phyloP scores from a whole-genome alignment of 331 rosid species.

The Prunus yedoensis region DNA sequence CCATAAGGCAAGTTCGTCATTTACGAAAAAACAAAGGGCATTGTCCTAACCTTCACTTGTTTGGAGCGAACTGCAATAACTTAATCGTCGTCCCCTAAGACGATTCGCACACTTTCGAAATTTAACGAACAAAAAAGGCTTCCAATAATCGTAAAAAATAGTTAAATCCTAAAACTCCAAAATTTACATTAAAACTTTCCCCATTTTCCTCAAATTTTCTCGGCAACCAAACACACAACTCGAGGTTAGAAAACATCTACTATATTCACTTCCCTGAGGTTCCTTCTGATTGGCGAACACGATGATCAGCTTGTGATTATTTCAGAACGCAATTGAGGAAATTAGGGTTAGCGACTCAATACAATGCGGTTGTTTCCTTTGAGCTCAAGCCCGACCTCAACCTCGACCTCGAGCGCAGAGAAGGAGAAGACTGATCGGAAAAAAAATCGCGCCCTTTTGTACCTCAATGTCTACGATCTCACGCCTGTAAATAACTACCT shows the following conservation, averaged over 20 bases:
- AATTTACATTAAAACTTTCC: neutral
- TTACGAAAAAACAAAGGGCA: too few relatives aligned
- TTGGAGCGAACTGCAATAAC: neutral
- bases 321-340: conserved; percentile 10
- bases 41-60: neutral
- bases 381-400: conserved; percentile 37
- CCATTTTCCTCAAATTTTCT: neutral
- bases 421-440: conserved; percentile 37
- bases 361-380: conserved; percentile 78
- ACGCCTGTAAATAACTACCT: conserved; percentile 82
- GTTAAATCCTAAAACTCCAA: neutral
- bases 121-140: neutral
- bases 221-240: neutral
- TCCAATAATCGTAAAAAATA: neutral
- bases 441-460: conserved; percentile 44
- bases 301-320: conserved; percentile 44
- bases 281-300: neutral
- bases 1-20: too few relatives aligned
- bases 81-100: neutral
- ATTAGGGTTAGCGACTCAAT: conserved; percentile 23
- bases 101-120: neutral
- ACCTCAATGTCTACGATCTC: conserved; percentile 92
- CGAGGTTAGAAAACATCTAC: neutral
- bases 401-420: conserved; percentile 36
- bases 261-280: neutral